Base-by-base conservation (phyloP, 139 green algal genomes). In the Chlamydomonas schloesseri region DNA sequence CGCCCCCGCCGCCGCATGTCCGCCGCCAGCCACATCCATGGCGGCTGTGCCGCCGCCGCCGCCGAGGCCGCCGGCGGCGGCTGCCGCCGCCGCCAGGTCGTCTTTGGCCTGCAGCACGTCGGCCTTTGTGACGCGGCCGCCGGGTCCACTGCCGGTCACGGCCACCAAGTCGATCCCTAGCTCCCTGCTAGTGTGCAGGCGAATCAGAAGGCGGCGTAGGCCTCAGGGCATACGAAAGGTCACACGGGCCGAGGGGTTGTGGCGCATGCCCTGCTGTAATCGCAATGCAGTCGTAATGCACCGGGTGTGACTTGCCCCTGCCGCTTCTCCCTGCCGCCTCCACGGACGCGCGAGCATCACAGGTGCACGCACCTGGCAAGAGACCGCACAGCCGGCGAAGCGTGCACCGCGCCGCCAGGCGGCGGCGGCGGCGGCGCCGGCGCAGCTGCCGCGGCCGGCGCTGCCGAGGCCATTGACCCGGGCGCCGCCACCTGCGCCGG, bases 61-160 rank as follows among this genome's bases (percentile, higher is more conserved):
- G 62, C 73, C 73, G 21, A 13, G 23, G 17, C 42, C 14, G 17
- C n/a, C 73, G 6, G 55, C 15, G 10, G 2, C 3, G 26, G 24
- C 36, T 6, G 23, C 62, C 36, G 62, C 55, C 34, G 31, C 65
- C 23, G 29, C 46, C 46, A 37, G 67, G 50, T 70, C 4, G 11
- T 57, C 50, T 26, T n/a, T 11, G 67, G 60, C 17, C 20, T 31
- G 21, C 1, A 70, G 3, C 15, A 95, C 87, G 67, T 96, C 95
- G 11, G 91, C 93, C 65, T 94, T 94, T 13, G 92, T 88, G 26
- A 98, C 87, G n/a, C 97, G 91, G 1, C 95, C 97, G 18, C 84
- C 87, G 2, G 92, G 90, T 3, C 96, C 96, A 0, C 89, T 94
- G 29, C 90, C 93, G 11, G 17, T 8, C 17, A 98, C 86, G 34